Percentiles rank a stretch among this genome's conserved stretches.
Conservation (phyloP, 2,329 filamentous ascomycete genomes). For the Hypocreales sp. region DNA sequence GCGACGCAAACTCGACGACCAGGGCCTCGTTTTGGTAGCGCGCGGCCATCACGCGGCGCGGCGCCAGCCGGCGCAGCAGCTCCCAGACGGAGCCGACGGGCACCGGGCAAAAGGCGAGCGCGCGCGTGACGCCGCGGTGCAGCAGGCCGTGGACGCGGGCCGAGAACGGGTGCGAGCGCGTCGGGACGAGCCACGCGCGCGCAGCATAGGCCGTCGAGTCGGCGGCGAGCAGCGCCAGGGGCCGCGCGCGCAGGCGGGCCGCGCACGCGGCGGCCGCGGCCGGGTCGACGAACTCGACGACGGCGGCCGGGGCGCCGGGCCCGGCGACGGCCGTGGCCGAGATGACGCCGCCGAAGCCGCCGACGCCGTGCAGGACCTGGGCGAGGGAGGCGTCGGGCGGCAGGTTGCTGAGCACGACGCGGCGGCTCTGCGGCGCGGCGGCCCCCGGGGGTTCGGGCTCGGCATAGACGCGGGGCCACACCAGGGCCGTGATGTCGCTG, state of each 20-base stretch:
- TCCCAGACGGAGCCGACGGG: constrained; percentile 8
- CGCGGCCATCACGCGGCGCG: constrained; percentile 3
- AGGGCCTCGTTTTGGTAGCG: no score
- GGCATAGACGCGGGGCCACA: constrained; percentile 1
- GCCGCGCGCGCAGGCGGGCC: fast-evolving
- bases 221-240: neutral
- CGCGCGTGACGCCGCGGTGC: constrained; percentile 1
- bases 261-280: neutral
- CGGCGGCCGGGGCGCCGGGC: no score
- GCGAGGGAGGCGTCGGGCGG: constrained; percentile 1
- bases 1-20: constrained; percentile 7
- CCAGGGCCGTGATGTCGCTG: constrained; percentile 1
- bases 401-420: constrained; percentile 10
- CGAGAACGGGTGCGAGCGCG: constrained; percentile 2
- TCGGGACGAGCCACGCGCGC: constrained; percentile 3
- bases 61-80: constrained; percentile 5
- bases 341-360: constrained; percentile 4
- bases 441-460: neutral
- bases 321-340: no score
- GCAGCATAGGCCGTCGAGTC: neutral
- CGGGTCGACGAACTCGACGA: constrained; percentile 9
- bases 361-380: constrained; percentile 9
- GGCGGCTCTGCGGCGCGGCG: constrained; percentile 5
- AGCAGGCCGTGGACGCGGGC: neutral
- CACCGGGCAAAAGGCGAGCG: constrained; percentile 6